Evolutionary conservation across 305 asterid species (phyloP), one percentile per base, ranked within the genome.

Genomic region (Caryopteris hybrid): DNA sequence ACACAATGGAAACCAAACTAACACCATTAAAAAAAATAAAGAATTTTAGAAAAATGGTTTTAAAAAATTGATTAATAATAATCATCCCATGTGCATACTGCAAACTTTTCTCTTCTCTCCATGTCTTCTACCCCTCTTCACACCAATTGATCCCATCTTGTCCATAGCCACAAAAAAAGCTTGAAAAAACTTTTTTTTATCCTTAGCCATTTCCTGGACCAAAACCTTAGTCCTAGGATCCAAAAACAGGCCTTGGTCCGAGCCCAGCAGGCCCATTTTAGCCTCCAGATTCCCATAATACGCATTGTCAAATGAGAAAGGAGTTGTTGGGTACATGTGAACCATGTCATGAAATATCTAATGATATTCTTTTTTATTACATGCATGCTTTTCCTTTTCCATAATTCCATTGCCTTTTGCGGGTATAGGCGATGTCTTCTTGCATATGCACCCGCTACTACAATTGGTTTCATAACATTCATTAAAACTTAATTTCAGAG

Each of bases 91-190:
- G 34, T 86, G 90, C 34, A 81, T 6, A 16, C 85, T 85, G 74
- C 97, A 94, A 57, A 68, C 80, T 74, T 79, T 91, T 71, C 96
- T 87, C 46, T 60, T 88, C 80, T 87, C 97, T 3, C 99, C 97
- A 75, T 94, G 93, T 42, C 61, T 87, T 11, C 61, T 68, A 20
- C 97, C 99, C 27, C 93, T 88, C 82, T 94, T 89, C 27, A 89
- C 92, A 27, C 93, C 96, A 74, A 91, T 87, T n/a, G 85, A 71
- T 20, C 97, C 97, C 99, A 94, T 91, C 76, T 90, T 91, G 9
- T 87, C 97, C 95, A 94, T 91, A 33, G 99, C 94, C 50, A 34
- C 60, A 22, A 79, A 95, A 86, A 94, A 91, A 7, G 78, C 88
- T 59, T 78, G 88, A 16, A 83, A 85, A 67, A 91, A 91, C 78